Conservation (phyloP, 306 rosid species). For the Prunus davidiana region DNA sequence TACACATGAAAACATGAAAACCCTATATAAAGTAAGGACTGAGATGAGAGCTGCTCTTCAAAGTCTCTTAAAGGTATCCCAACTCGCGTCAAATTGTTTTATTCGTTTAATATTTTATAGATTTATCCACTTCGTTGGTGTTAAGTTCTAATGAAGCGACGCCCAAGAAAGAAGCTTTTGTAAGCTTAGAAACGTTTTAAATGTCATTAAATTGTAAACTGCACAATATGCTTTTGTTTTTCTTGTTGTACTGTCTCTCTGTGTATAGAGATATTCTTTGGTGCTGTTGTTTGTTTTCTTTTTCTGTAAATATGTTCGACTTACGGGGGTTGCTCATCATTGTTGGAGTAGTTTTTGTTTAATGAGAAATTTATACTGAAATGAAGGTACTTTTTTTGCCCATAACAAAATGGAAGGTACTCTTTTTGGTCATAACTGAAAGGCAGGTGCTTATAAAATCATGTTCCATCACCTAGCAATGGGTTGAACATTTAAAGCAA, state of each 20-base stretch:
- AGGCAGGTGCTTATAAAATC: not conserved
- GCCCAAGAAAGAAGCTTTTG: not conserved
- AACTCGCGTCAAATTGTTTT: not conserved
- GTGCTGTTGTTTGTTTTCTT: not conserved
- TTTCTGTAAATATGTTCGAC: not conserved
- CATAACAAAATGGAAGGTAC: not conserved
- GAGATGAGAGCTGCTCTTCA: slow-evolving; percentile 81
- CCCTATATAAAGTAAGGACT: slow-evolving; percentile 68
- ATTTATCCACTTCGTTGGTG: not conserved
- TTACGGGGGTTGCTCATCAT: not conserved
- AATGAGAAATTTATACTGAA: not conserved
- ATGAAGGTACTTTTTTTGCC: not conserved
- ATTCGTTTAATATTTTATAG: not conserved
- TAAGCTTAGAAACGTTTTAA: not conserved
- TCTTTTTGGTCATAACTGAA: not conserved
- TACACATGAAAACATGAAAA: slow-evolving; percentile 57
- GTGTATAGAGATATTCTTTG: not conserved
- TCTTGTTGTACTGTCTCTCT: not conserved
- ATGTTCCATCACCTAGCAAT: not conserved
- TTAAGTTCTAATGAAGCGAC: not conserved
- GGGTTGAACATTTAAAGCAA: not conserved
- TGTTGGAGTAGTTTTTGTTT: not conserved
- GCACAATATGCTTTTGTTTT: not conserved
- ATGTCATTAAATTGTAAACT: not conserved
- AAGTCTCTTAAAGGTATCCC: slow-evolving; percentile 67